Percentiles rank a stretch among this genome's conserved stretches.
Evolutionary conservation across 2,329 filamentous ascomycete species (phyloP).

Genomic region (Cryoendolithus antarcticus): DNA sequence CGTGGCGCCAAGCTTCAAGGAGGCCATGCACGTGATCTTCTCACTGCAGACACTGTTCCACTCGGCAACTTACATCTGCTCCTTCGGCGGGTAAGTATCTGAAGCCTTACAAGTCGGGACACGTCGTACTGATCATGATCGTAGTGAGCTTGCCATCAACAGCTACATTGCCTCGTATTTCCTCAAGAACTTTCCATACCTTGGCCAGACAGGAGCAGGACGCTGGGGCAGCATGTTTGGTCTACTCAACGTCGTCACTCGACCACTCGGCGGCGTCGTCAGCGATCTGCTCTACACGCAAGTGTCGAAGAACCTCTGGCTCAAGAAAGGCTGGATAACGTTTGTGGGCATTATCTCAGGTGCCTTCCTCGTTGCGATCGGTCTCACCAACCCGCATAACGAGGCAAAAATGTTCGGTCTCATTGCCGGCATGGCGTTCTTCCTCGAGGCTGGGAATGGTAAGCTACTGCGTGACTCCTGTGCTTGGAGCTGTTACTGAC

Average conservation of each 20-base stretch:
- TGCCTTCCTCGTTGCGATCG: constrained; percentile 46
- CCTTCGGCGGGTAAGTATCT: constrained; percentile 33
- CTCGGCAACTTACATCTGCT: constrained; percentile 41
- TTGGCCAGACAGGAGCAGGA: constrained; percentile 41
- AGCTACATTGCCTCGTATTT: constrained; percentile 45
- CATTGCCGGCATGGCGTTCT: constrained; percentile 60
- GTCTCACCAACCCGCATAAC: constrained; percentile 45
- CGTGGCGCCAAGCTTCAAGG: constrained; percentile 44
- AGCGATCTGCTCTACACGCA: constrained; percentile 42
- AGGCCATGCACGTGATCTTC: constrained; percentile 47
- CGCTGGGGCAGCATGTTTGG: constrained; percentile 57
- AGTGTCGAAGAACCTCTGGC: constrained; percentile 39
- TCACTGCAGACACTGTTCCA: constrained; percentile 42
- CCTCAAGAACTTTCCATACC: constrained; percentile 39
- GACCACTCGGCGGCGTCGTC: constrained; percentile 42
- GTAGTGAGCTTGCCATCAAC: constrained; percentile 42
- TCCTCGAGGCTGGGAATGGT: constrained; percentile 69
- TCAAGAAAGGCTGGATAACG: constrained; percentile 48
- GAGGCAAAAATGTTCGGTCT: constrained; percentile 60
- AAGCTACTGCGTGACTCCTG: background rate
- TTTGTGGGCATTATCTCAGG: constrained; percentile 42
- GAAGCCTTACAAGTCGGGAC: background rate
- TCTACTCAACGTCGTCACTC: constrained; percentile 54
- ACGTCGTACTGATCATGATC: background rate
- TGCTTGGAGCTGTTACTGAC: no score